phyloP scores from a whole-genome alignment of 495 filamentous ascomycete genomes.

The Penicillium daleae region DNA sequence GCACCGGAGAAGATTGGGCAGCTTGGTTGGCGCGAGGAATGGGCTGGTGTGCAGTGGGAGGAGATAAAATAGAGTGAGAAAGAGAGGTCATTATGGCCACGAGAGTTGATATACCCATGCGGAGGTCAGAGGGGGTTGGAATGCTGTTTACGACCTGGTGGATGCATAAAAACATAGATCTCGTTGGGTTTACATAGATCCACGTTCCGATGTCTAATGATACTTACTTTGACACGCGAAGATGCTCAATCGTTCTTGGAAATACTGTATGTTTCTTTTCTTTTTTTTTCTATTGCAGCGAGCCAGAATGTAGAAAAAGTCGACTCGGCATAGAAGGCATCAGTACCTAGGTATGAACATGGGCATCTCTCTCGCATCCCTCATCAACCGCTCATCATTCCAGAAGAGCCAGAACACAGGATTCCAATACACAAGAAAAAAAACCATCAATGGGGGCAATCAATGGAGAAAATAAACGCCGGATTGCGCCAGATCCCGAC shows the following conservation, averaged over 20 bases:
- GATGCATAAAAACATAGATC: slow-evolving; percentile 7
- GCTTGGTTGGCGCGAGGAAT: slow-evolving; percentile 85
- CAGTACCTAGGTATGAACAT: slow-evolving; percentile 25
- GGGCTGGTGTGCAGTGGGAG: slow-evolving; percentile 98
- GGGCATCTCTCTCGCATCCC: slow-evolving; percentile 20
- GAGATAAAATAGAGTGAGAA: slow-evolving; percentile 51
- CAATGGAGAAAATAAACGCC: slow-evolving; percentile 32
- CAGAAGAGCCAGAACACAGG: slow-evolving; percentile 24
- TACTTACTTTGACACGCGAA: not conserved
- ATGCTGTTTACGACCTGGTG: not conserved
- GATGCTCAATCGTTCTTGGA: not conserved
- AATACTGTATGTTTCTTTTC: not conserved
- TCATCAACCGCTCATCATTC: slow-evolving; percentile 28
- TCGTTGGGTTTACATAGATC: slow-evolving; percentile 3
- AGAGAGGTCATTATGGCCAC: not conserved
- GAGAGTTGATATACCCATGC: slow-evolving; percentile 2
- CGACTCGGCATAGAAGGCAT: slow-evolving; percentile 7
- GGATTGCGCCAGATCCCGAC: slow-evolving; percentile 39
- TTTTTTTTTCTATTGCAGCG: slow-evolving; percentile 4
- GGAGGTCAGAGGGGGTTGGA: not conserved
- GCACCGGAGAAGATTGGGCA: slow-evolving; percentile 52
- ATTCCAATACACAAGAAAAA: slow-evolving; percentile 34
- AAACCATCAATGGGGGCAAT: slow-evolving; percentile 26
- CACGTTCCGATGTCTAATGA: not conserved
- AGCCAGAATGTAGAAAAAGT: not conserved